These are phyloP conservation scores for Stagonosporopsis vannaccii DNA, from an alignment of 2,329 filamentous ascomycete species.

Conservation along the genomic window DNA sequence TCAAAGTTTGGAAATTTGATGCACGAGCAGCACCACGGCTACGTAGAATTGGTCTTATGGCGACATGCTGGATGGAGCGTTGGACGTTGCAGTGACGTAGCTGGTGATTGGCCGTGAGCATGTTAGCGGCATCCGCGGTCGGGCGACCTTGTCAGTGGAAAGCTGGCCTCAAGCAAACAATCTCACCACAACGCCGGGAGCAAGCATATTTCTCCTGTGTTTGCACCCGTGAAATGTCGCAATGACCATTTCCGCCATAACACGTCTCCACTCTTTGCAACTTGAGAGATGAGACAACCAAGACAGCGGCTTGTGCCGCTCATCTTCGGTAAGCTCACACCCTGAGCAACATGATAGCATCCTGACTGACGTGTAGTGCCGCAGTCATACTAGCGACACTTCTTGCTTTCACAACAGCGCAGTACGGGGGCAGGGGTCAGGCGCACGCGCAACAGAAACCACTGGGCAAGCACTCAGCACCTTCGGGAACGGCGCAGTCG, in stretches of 20 bases:
- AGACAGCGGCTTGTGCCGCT: conserved; percentile 48
- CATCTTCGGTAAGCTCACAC: conserved; percentile 38
- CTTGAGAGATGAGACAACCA: conserved; percentile 44
- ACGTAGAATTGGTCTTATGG: background rate
- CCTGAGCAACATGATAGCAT: conserved; percentile 13
- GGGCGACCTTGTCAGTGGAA: conserved; percentile 32
- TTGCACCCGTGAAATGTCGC: conserved; percentile 35
- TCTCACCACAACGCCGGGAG: conserved; percentile 19
- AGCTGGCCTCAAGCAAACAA: conserved; percentile 46
- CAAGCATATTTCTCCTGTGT: conserved; percentile 12
- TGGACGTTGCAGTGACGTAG: conserved; percentile 30
- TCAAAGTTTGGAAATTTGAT: background rate
- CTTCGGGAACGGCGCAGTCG: conserved; percentile 28
- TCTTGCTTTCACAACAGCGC: conserved; percentile 35
- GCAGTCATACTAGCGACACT: conserved; percentile 45
- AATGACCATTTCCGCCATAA: conserved; percentile 35
- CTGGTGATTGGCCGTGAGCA: conserved; percentile 40
- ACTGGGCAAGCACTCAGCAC: conserved; percentile 22
- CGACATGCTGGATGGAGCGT: background rate
- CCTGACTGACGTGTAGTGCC: conserved; percentile 30
- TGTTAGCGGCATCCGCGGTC: conserved; percentile 27
- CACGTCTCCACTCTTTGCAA: conserved; percentile 20
- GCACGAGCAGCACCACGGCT: background rate
- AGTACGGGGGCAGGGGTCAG: conserved; percentile 31
- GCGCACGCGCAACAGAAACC: conserved; percentile 37